These are phyloP conservation scores for Penicillium cosmopolitanum DNA, from an alignment of 495 filamentous ascomycete genomes.

Conservation along the genomic window DNA sequence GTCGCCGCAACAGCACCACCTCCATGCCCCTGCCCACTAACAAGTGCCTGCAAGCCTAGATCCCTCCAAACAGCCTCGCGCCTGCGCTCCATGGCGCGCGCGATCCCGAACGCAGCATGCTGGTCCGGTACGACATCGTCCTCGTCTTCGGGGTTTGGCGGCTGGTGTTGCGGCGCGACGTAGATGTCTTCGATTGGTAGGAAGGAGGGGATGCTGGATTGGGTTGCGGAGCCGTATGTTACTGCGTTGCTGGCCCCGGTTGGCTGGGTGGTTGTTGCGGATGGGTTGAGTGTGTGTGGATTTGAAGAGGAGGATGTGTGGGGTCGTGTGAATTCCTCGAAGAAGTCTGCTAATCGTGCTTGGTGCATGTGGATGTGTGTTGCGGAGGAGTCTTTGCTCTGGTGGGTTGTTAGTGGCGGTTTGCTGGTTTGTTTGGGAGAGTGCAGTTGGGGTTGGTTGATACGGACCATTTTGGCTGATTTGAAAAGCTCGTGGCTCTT, in stretches of 20 bases:
- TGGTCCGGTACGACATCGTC: slow-evolving; percentile 97
- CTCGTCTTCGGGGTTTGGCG: slow-evolving; percentile 95
- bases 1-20: slow-evolving; percentile 11
- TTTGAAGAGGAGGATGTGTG: slow-evolving; percentile 36
- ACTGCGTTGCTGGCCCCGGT: slow-evolving; percentile 24
- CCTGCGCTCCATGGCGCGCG: slow-evolving; percentile 68
- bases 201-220: slow-evolving; percentile 46
- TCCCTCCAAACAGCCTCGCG: slow-evolving; percentile 85
- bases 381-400: slow-evolving; percentile 89
- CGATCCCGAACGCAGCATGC: slow-evolving; percentile 95
- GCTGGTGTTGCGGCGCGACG: slow-evolving; percentile 86
- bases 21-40: slow-evolving; percentile 47
- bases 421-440: slow-evolving; percentile 1
- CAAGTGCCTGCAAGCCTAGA: slow-evolving; percentile 73
- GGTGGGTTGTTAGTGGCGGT: slow-evolving; percentile 21
- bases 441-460: not conserved
- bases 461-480: slow-evolving; percentile 27
- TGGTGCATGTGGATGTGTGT: slow-evolving; percentile 87
- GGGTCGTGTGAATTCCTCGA: slow-evolving; percentile 75
- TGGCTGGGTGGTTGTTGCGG: slow-evolving; percentile 15
- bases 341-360: slow-evolving; percentile 81
- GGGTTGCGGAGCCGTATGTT: slow-evolving; percentile 42
- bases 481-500: not conserved
- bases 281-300: slow-evolving; percentile 25
- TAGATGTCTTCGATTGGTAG: slow-evolving; percentile 73